phyloP scores from a whole-genome alignment of 495 filamentous ascomycete genomes.

The Aspergillus saccharolyticus region DNA sequence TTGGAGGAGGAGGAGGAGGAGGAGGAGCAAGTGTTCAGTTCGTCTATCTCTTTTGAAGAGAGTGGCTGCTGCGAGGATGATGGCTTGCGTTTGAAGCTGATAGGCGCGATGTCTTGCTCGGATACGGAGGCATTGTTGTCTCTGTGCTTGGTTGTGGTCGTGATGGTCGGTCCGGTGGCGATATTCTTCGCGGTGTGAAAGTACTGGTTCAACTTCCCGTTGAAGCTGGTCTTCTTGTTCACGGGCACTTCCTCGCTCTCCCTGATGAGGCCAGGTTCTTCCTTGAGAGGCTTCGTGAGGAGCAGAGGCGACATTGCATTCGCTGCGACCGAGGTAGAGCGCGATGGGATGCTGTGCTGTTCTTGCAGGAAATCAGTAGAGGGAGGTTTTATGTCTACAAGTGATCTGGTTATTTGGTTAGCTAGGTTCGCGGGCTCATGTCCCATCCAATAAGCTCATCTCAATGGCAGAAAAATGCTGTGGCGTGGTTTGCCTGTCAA shows the following conservation, averaged over 20 bases:
- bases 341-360: background rate
- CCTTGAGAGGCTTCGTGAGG: background rate
- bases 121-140: background rate
- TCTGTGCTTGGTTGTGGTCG: slow-evolving; percentile 9
- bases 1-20: slow-evolving; percentile 6
- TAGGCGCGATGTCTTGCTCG: background rate
- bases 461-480: background rate
- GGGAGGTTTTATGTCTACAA: background rate
- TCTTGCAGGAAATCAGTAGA: background rate
- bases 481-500: background rate
- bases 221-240: slow-evolving; percentile 45
- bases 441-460: background rate
- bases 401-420: background rate
- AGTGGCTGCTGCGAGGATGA: slow-evolving; percentile 1
- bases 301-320: background rate
- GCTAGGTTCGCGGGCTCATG: background rate
- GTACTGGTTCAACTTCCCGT: slow-evolving; percentile 48
- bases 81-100: slow-evolving; percentile 7
- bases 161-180: slow-evolving; percentile 6
- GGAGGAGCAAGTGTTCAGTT: slow-evolving; percentile 7
- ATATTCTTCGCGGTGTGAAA: slow-evolving; percentile 24
- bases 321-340: background rate
- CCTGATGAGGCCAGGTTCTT: background rate
- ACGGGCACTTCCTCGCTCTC: slow-evolving; percentile 27
- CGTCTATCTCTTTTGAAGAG: background rate